These are phyloP conservation scores for Trichomonas gallinae DNA, from an alignment of 208 protist genomes.

Conservation along the genomic window DNA sequence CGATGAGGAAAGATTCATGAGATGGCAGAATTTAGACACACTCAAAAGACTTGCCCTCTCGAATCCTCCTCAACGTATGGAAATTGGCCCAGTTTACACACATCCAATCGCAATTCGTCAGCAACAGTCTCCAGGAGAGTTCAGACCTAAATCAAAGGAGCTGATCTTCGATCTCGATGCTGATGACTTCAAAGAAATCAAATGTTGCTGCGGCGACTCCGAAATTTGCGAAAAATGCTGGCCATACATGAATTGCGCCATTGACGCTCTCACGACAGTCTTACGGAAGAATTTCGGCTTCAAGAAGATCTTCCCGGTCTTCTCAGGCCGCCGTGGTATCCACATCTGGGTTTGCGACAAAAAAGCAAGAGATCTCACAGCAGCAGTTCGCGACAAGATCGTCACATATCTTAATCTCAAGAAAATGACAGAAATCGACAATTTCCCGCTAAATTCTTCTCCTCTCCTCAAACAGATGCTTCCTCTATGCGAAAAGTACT, in stretches of 20 bases:
- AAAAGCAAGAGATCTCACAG: conserved; percentile 58
- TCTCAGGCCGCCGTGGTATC: conserved; percentile 87
- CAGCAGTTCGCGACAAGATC: conserved; percentile 67
- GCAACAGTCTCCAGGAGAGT: conserved; percentile 18
- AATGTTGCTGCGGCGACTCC: conserved; percentile 65
- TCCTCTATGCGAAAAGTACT: background rate
- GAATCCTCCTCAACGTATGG: conserved; percentile 37
- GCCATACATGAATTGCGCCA: conserved; percentile 77
- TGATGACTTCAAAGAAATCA: conserved; percentile 94
- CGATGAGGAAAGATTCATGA: conserved; percentile 34
- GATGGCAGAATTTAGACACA: conserved; percentile 33
- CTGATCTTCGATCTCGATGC: conserved; percentile 99
- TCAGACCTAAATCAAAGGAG: conserved; percentile 65
- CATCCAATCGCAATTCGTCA: conserved; percentile 14
- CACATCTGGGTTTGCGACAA: conserved; percentile 95
- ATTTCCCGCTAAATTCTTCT: background rate
- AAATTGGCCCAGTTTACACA: conserved; percentile 43
- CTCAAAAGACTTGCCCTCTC: background rate
- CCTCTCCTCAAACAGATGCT: background rate
- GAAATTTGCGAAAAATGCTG: conserved; percentile 86
- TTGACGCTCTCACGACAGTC: conserved; percentile 59
- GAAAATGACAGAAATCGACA: background rate
- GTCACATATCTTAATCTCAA: conserved; percentile 64
- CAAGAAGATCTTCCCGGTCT: conserved; percentile 84
- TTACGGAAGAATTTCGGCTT: conserved; percentile 80